Conservation (phyloP, 148 eudicot species). For the Rhododendron simsii region DNA sequence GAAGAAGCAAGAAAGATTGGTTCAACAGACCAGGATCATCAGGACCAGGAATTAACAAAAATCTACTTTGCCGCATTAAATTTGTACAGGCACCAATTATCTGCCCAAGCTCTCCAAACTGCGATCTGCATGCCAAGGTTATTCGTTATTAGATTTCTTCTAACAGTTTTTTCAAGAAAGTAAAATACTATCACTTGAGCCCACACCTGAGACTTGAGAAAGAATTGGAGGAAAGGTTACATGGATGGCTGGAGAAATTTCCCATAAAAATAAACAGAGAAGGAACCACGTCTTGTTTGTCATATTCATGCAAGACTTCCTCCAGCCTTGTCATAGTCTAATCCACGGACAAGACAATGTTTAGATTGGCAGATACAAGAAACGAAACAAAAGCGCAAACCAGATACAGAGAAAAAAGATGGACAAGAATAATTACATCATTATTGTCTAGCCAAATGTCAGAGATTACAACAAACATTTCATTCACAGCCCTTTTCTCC, state of each 20-base stretch:
- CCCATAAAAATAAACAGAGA: slow-evolving; percentile 96
- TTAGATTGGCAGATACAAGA: slow-evolving; percentile 16
- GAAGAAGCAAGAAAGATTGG: neutral
- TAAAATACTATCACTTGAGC: neutral
- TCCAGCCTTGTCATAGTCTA: slow-evolving; percentile 86
- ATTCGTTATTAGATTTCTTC: neutral
- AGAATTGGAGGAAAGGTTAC: slow-evolving; percentile 70
- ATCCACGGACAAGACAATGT: slow-evolving; percentile 28
- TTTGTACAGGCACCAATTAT: slow-evolving; percentile 70
- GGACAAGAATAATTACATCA: slow-evolving; percentile 37
- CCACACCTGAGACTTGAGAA: slow-evolving; percentile 80
- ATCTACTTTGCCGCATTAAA: slow-evolving; percentile 65
- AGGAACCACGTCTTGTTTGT: slow-evolving; percentile 82
- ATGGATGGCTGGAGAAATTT: slow-evolving; percentile 83
- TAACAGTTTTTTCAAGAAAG: neutral
- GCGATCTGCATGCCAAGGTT: slow-evolving; percentile 41
- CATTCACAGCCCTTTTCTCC: slow-evolving; percentile 76
- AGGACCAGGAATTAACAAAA: slow-evolving; percentile 88
- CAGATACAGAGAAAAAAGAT: neutral
- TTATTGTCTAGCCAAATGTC: slow-evolving; percentile 88
- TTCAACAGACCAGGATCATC: slow-evolving; percentile 66
- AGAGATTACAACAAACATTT: slow-evolving; percentile 90
- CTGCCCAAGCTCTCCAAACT: slow-evolving; percentile 85
- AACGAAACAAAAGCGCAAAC: neutral
- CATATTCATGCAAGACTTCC: slow-evolving; percentile 72